These are phyloP conservation scores for Ophiostoma perfectum DNA, from an alignment of 2,329 filamentous ascomycete genomes.

Conservation along the genomic window DNA sequence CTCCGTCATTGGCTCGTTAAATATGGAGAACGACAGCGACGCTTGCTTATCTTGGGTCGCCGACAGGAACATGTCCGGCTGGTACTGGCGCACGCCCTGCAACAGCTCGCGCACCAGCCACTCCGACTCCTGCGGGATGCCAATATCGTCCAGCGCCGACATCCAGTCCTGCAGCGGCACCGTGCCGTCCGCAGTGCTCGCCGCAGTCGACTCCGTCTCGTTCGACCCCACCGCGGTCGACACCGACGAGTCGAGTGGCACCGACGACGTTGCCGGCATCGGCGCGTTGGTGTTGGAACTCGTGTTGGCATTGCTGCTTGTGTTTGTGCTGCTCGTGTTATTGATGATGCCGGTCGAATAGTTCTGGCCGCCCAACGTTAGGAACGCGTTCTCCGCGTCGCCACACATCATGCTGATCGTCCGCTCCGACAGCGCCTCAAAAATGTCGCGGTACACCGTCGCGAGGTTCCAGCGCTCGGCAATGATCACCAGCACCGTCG, in stretches of 20 bases:
- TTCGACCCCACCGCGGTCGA: not conserved
- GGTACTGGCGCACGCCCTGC: constrained; percentile 8
- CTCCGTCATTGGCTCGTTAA: constrained; percentile 8
- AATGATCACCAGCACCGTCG: constrained; percentile 34
- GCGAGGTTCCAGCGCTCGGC: constrained; percentile 29
- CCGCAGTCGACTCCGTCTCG: not conserved
- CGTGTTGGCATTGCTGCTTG: not conserved
- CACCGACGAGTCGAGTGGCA: not conserved
- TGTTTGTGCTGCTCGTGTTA: not conserved
- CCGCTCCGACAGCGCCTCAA: constrained; percentile 31
- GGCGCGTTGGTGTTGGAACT: not conserved
- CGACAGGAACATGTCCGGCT: constrained; percentile 1
- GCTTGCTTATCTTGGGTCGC: constrained; percentile 2
- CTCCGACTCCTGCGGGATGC: constrained; percentile 8
- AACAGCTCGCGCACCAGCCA: constrained; percentile 9
- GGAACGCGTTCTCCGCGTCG: not conserved
- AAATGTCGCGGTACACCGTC: constrained; percentile 34
- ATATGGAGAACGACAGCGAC: constrained; percentile 1
- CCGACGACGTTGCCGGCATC: not conserved
- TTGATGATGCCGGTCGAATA: not conserved
- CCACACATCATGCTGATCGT: constrained; percentile 31
- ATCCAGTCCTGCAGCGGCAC: constrained; percentile 13
- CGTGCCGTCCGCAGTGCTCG: not conserved
- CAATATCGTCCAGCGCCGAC: not conserved
- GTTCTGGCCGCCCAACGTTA: not conserved